A percentile compares a stretch with the other conserved stretches of the same genome.
Evolutionary conservation across 768 basidiomycete genomes (phyloP).

Genomic region (Hirschioporus abietinus): DNA sequence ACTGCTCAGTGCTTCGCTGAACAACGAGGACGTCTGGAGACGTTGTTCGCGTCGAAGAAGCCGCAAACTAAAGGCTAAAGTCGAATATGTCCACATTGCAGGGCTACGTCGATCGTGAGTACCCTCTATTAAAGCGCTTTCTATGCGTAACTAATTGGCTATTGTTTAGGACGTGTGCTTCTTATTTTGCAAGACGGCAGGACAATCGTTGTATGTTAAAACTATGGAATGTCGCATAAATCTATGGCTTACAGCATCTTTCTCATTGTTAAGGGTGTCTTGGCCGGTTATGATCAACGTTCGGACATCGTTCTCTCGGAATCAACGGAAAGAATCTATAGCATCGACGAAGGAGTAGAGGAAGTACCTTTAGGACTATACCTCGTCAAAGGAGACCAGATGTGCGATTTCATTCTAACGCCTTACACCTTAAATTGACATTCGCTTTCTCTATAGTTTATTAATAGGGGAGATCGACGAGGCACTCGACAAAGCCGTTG

Average conservation of each 20-base stretch:
- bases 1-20: background rate
- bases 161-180: slow-evolving; percentile 69
- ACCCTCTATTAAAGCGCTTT: background rate
- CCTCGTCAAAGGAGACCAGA: slow-evolving; percentile 97
- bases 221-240: no score
- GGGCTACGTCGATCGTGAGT: slow-evolving; percentile 84
- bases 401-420: slow-evolving; percentile 42
- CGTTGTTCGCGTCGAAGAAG: background rate
- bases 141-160: slow-evolving; percentile 5
- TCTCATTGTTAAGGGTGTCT: slow-evolving; percentile 55
- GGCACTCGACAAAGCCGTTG: slow-evolving; percentile 66
- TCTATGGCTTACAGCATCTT: background rate
- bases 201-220: slow-evolving; percentile 73
- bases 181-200: slow-evolving; percentile 96
- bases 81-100: slow-evolving; percentile 76
- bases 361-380: slow-evolving; percentile 93
- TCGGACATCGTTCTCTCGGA: slow-evolving; percentile 95
- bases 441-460: slow-evolving; percentile 37
- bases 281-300: slow-evolving; percentile 93
- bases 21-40: background rate
- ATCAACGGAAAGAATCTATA: slow-evolving; percentile 90
- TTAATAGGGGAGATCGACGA: slow-evolving; percentile 87
- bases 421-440: background rate
- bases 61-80: background rate
- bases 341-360: slow-evolving; percentile 86